These are phyloP conservation scores for Ascochyta clinopodiicola DNA, from an alignment of 2,329 filamentous ascomycete species.

Conservation along the genomic window DNA sequence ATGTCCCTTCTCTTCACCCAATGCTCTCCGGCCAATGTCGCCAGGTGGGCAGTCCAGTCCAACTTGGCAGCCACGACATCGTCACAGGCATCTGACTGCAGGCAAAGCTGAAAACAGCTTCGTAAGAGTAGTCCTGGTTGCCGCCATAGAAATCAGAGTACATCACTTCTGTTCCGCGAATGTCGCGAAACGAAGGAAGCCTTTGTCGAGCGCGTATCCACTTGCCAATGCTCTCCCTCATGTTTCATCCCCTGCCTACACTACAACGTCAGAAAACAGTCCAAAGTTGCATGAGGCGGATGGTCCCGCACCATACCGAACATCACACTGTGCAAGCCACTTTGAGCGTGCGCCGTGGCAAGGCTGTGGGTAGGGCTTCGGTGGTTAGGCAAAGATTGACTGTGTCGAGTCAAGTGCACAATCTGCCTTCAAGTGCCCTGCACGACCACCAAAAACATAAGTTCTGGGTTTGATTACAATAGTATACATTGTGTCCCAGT, in stretches of 20 bases:
- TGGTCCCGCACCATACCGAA: slow-evolving; percentile 13
- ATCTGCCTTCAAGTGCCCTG: background rate
- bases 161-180: background rate
- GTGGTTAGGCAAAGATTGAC: too few species aligned
- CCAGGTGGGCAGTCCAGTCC: background rate
- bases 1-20: background rate
- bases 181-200: background rate
- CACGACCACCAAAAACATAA: background rate
- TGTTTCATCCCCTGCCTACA: slow-evolving; percentile 7
- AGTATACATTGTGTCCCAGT: slow-evolving; percentile 5
- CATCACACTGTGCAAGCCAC: background rate
- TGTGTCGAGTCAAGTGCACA: background rate
- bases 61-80: too few species aligned
- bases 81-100: too few species aligned
- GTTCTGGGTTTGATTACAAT: slow-evolving; percentile 1
- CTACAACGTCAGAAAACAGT: slow-evolving; percentile 1
- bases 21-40: slow-evolving; percentile 1
- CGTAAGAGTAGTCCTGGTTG: too few species aligned
- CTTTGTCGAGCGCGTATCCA: background rate
- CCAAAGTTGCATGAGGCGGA: slow-evolving; percentile 9
- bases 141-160: too few species aligned
- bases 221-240: background rate
- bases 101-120: background rate
- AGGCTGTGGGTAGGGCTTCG: too few species aligned
- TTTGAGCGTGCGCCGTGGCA: background rate